Percentiles rank a stretch among this genome's conserved stretches.
Conservation (phyloP, 306 rosid genomes). For the Purshia tridentata region DNA sequence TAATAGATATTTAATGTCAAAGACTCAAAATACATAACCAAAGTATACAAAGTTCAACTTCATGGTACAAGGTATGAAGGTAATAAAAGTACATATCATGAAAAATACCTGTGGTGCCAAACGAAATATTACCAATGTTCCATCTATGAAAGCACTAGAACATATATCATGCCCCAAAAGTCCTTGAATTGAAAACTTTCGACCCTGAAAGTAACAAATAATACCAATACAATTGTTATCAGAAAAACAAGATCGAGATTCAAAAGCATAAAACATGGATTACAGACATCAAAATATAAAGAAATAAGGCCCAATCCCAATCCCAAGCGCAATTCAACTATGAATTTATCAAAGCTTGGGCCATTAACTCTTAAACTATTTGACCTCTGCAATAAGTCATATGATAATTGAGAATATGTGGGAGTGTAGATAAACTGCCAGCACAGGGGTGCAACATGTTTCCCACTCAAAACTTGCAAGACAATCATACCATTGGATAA, state of each 20-base stretch:
- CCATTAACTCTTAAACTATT: not conserved
- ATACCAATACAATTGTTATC: constrained; percentile 7
- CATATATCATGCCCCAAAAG: constrained; percentile 69
- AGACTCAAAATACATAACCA: constrained; percentile 18
- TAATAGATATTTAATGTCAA: constrained; percentile 2
- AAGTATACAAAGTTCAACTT: constrained; percentile 17
- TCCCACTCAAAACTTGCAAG: not conserved
- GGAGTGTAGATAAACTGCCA: not conserved
- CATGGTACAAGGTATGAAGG: constrained; percentile 3
- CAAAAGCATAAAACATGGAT: not conserved
- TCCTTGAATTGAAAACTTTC: constrained; percentile 88
- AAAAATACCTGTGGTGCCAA: constrained; percentile 91
- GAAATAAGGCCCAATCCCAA: not conserved
- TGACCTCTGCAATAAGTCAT: not conserved
- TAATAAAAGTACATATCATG: constrained; percentile 6
- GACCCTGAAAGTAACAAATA: constrained; percentile 56
- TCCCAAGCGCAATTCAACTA: not conserved
- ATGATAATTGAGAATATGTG: not conserved
- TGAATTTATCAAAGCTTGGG: not conserved
- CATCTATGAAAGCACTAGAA: constrained; percentile 67
- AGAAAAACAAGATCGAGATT: not conserved
- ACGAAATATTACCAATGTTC: constrained; percentile 89
- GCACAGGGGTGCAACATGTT: not conserved
- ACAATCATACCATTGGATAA: not conserved
- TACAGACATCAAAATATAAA: not conserved